phyloP scores from a whole-genome alignment of 2,329 filamentous ascomycete species.

The Exophiala sp. region DNA sequence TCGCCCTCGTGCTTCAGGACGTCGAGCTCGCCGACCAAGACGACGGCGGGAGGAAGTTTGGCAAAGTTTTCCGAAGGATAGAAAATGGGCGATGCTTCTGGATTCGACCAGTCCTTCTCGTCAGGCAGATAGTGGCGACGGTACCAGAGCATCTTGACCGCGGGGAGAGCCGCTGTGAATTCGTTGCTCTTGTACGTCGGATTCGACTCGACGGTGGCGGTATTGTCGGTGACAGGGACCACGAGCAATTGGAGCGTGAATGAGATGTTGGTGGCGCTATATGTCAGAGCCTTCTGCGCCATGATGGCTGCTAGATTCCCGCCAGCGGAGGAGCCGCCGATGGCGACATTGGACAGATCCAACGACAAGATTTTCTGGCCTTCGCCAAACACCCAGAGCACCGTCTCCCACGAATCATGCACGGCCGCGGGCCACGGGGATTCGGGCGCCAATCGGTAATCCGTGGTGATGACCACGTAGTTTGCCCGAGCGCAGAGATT shows the following conservation, averaged over 20 bases:
- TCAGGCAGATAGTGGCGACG: slow-evolving; percentile 52
- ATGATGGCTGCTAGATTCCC: slow-evolving; percentile 49
- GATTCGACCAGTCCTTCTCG: slow-evolving; percentile 41
- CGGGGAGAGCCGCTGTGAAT: slow-evolving; percentile 47
- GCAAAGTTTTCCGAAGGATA: slow-evolving; percentile 47
- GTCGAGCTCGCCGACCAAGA: slow-evolving; percentile 53
- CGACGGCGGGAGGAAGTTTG: slow-evolving; percentile 46
- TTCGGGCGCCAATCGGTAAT: slow-evolving; percentile 50
- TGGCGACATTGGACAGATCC: slow-evolving; percentile 51
- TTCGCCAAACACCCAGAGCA: slow-evolving; percentile 1
- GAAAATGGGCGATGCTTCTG: slow-evolving; percentile 52
- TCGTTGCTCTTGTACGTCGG: slow-evolving; percentile 42
- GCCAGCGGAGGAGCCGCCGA: slow-evolving; percentile 58
- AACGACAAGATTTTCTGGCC: neutral
- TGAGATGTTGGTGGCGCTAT: neutral
- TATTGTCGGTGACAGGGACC: slow-evolving; percentile 51
- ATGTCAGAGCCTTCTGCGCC: neutral
- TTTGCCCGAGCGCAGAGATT: slow-evolving; percentile 43
- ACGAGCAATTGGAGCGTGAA: slow-evolving; percentile 4
- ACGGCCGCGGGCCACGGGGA: slow-evolving; percentile 45
- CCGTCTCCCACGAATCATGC: slow-evolving; percentile 40
- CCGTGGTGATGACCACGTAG: slow-evolving; percentile 47
- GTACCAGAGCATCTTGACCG: slow-evolving; percentile 54
- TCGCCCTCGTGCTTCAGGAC: slow-evolving; percentile 52
- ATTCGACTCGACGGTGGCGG: slow-evolving; percentile 35